phyloP scores from a whole-genome alignment of 164 flowering plant species.

The Buxus sempervirens region DNA sequence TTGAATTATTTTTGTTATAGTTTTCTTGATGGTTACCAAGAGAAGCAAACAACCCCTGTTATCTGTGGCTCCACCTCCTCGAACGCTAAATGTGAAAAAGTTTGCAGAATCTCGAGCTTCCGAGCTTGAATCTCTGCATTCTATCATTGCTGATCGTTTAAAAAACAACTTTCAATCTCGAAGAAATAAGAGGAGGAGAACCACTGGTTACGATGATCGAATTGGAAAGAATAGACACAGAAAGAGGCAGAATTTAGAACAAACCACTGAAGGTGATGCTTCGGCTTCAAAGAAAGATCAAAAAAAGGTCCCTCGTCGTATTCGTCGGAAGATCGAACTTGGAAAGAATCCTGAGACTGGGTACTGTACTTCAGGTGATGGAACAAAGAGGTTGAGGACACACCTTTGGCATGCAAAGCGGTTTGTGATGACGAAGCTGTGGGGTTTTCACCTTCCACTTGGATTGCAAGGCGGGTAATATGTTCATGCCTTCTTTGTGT shows the following conservation, averaged over 20 bases:
- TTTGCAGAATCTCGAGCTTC: slow-evolving; percentile 66
- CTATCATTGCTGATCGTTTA: slow-evolving; percentile 45
- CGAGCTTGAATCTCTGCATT: slow-evolving; percentile 65
- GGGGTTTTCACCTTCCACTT: slow-evolving; percentile 86
- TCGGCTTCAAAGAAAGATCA: slow-evolving; percentile 18
- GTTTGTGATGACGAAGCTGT: slow-evolving; percentile 65
- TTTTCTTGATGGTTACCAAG: background rate
- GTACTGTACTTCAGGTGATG: slow-evolving; percentile 63
- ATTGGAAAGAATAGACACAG: slow-evolving; percentile 25
- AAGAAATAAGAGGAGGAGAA: slow-evolving; percentile 74
- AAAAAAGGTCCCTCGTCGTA: slow-evolving; percentile 43
- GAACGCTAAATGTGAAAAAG: slow-evolving; percentile 51
- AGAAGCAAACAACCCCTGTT: slow-evolving; percentile 1
- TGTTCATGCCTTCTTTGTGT: background rate
- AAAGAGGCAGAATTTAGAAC: slow-evolving; percentile 33
- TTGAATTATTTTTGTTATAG: too few species aligned
- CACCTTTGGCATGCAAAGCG: slow-evolving; percentile 97
- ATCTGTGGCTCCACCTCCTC: slow-evolving; percentile 38
- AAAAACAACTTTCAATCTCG: slow-evolving; percentile 49
- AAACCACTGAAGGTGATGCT: slow-evolving; percentile 6
- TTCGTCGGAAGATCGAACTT: slow-evolving; percentile 52
- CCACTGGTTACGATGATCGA: slow-evolving; percentile 53
- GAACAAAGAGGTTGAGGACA: slow-evolving; percentile 81
- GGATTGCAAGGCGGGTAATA: slow-evolving; percentile 79
- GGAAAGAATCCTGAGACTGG: slow-evolving; percentile 50